Evolutionary conservation across 2,329 filamentous ascomycete genomes (phyloP), one percentile per base, ranked within the genome.

Genomic region (Blumeria hordei): DNA sequence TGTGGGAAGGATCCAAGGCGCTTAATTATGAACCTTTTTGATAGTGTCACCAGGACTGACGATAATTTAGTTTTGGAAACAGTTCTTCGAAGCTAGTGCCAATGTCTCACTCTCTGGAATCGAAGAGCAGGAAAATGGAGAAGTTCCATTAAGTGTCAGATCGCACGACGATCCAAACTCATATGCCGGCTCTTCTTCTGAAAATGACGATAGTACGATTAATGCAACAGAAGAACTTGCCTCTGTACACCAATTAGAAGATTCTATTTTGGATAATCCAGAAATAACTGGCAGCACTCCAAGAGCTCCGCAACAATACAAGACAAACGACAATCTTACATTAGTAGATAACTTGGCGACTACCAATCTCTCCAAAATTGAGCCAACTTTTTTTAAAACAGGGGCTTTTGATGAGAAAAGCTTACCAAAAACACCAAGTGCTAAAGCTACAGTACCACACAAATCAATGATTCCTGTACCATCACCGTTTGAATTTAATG

Each of bases 31-130:
- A 28, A 28, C 21, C 21, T 9, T 36, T 41, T 12, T 21, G 12
- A 10, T 9, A 37, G 12, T 14, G n/a, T 18, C 43, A 18, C 32
- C 21, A 28, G 21, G 59, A 14, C 44, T 55, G 53, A 64, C 55
- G 47, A 59, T 54, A 57, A 58, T 59, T 59, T 64, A 93, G 85
- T 98, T 98, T 69, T 98, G 92, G 92, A 98, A 98, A 69, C 88
- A 96, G 72, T 98, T 98, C 72, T 98, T 98, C 69, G 92, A 98
- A 70, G 88, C 92, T 37, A 94, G 88, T 51, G 92, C 92, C 66
- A 96, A 98, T 64, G 90, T 98, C 32, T 94, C 90, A 10, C 76
- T 98, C 10, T 94, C 88, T 0, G 88, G 88, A 33, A 95, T 98
- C 67, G 90, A 94, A 65, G 88, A 94, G 64, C 74, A 80, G 21